A percentile compares a stretch with the other conserved stretches of the same genome.
These are phyloP conservation scores for Plasmodium fragile DNA, from an alignment of 169 alveolate species.

Conservation along the genomic window DNA sequence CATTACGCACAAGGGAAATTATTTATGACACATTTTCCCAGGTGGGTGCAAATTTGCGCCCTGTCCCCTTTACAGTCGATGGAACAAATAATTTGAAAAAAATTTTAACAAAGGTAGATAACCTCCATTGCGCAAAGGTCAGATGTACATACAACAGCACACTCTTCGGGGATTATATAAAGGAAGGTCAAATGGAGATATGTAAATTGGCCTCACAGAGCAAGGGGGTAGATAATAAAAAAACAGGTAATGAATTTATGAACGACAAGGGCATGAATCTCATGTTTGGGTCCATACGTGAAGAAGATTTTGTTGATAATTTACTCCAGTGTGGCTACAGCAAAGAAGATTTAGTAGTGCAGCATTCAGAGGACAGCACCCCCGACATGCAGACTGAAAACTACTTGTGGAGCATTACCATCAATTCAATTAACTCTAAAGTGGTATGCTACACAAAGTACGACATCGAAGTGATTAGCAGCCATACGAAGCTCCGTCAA, in stretches of 20 bases:
- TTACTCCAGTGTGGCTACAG: slow-evolving; percentile 23
- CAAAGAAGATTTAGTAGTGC: slow-evolving; percentile 11
- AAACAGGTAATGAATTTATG: neutral
- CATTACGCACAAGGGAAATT: slow-evolving; percentile 31
- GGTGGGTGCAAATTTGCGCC: slow-evolving; percentile 35
- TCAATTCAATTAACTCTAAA: slow-evolving; percentile 39
- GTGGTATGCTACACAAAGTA: slow-evolving; percentile 35
- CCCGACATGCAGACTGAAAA: neutral
- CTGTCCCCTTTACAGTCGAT: slow-evolving; percentile 27
- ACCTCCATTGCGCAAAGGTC: slow-evolving; percentile 30
- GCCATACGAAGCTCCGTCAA: slow-evolving; percentile 4
- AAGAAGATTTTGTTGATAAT: slow-evolving; percentile 2
- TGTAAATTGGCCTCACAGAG: neutral
- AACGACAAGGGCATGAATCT: neutral
- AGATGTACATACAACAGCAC: slow-evolving; percentile 11
- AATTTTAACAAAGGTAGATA: slow-evolving; percentile 25
- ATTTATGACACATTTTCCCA: slow-evolving; percentile 15
- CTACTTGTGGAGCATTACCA: slow-evolving; percentile 27
- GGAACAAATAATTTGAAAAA: slow-evolving; percentile 36
- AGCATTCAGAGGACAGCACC: neutral
- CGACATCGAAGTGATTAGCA: slow-evolving; percentile 62
- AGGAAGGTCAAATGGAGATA: slow-evolving; percentile 44
- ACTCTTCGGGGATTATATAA: slow-evolving; percentile 46
- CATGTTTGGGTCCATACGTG: slow-evolving; percentile 58
- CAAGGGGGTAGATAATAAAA: neutral